Evolutionary conservation across 2,329 filamentous ascomycete species (phyloP).

Genomic region (Cladophialophora exuberans): DNA sequence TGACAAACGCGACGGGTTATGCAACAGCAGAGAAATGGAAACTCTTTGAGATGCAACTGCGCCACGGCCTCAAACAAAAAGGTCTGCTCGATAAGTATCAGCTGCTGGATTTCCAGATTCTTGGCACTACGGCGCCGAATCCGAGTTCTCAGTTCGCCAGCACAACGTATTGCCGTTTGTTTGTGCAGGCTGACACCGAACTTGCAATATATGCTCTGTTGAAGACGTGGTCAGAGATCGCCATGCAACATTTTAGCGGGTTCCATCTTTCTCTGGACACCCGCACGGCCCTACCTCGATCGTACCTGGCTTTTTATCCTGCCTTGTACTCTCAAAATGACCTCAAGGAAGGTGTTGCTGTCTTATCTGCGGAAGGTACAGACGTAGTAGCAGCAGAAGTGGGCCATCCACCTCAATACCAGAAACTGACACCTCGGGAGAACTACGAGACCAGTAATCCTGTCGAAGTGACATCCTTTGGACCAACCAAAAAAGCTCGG

Average conservation of each 20-base stretch:
- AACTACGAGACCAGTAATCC: constrained; percentile 20
- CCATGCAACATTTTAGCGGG: constrained; percentile 52
- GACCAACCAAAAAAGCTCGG: constrained; percentile 38
- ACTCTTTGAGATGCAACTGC: constrained; percentile 34
- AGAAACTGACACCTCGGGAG: constrained; percentile 30
- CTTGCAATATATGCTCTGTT: constrained; percentile 23
- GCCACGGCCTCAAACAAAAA: constrained; percentile 44
- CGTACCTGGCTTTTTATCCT: constrained; percentile 50
- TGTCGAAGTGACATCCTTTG: constrained; percentile 33
- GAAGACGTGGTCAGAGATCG: constrained; percentile 27
- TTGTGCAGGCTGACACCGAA: constrained; percentile 42
- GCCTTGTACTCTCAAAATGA: constrained; percentile 39
- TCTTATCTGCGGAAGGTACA: constrained; percentile 32
- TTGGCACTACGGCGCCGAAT: constrained; percentile 44
- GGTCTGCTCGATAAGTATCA: constrained; percentile 47
- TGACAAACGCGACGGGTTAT: constrained; percentile 54
- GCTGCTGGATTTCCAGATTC: constrained; percentile 58
- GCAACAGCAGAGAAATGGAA: constrained; percentile 54
- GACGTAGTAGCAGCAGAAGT: constrained; percentile 31
- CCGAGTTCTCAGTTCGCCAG: constrained; percentile 46
- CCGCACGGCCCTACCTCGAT: constrained; percentile 44
- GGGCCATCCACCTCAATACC: constrained; percentile 27
- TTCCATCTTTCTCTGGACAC: constrained; percentile 49
- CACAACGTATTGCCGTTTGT: constrained; percentile 52
- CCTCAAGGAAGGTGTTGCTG: constrained; percentile 36